Base-by-base conservation (phyloP, 108 stramenopile genomes). In the Stephanodiscus triporus region DNA sequence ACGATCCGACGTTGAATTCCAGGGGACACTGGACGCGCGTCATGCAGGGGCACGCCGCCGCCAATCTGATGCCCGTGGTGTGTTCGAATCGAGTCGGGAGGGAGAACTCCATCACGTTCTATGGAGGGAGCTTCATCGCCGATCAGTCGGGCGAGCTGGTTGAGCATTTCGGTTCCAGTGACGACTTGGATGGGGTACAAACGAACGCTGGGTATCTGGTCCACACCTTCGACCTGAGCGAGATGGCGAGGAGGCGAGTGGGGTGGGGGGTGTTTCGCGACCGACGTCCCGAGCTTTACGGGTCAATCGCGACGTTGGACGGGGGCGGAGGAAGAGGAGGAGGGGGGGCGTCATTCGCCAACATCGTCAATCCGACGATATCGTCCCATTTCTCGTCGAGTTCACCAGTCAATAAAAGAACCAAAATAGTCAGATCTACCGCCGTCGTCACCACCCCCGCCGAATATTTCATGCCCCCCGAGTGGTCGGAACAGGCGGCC, bases 181-280 rank as follows among this genome's bases (percentile, higher is more conserved):
- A 62, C 26, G 34, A 22, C 13, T 34, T 47, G 22, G 69, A 75
- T 24, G 38, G 22, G n/a, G 51, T 72, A 19, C 37, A 64, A 19
- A 71, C 24, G 53, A 55, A 16, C 70, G 69, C 14, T 63, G 63
- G 48, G 49, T 10, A 75, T 82, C 20, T 26, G 84, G n/a, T 57
- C 79, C 73, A 13, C 49, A 70, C 9, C 75, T 84, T 42, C 72
- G 78, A 47, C 51, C 76, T 20, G 48, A 54, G 27, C 62, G 54
- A n/a, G 78, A 87, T 69, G 68, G 83, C 61, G 29, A 24, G 36
- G 10, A 58, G 70, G 22, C 77, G 89, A 11, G 22, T 67, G 24
- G 87, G 85, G 23, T 90, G 87, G 87, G 89, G 89, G 22, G 47
- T 90, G 45, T 88, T 88, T 51, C 84, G 87, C 14, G 89, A 90